Conservation (phyloP, 2,329 filamentous ascomycete genomes). For the Xylariaceae sp. region DNA sequence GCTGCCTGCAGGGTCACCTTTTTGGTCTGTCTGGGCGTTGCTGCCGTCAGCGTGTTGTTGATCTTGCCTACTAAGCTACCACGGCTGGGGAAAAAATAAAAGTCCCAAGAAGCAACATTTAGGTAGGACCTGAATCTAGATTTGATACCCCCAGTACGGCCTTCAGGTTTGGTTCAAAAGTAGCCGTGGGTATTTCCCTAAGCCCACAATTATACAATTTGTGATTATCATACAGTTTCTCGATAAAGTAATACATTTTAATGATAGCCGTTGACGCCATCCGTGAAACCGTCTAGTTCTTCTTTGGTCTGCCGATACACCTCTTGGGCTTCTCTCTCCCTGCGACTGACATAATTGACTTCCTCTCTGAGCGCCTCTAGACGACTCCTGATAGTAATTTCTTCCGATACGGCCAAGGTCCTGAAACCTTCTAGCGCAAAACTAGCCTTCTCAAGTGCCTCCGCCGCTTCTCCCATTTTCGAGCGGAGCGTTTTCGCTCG, state of each 20-base stretch:
- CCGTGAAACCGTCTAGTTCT: slow-evolving; percentile 70
- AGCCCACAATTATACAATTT: slow-evolving; percentile 26
- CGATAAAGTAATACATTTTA: slow-evolving; percentile 8
- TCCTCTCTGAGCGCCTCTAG: slow-evolving; percentile 81
- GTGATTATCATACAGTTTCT: slow-evolving; percentile 21
- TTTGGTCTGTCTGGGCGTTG: slow-evolving; percentile 50
- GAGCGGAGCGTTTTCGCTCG: slow-evolving; percentile 79
- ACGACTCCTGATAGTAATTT: slow-evolving; percentile 73
- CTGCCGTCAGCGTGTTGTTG: slow-evolving; percentile 54
- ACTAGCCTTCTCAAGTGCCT: slow-evolving; percentile 74
- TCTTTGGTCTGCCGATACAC: slow-evolving; percentile 77
- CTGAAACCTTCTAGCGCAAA: slow-evolving; percentile 76
- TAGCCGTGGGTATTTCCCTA: slow-evolving; percentile 11
- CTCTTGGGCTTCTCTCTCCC: slow-evolving; percentile 92
- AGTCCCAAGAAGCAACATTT: background rate
- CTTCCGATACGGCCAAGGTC: slow-evolving; percentile 78
- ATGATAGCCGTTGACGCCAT: slow-evolving; percentile 43
- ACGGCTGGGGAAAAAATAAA: slow-evolving; percentile 47
- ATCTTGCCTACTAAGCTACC: slow-evolving; percentile 61
- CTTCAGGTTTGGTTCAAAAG: background rate
- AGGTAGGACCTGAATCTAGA: background rate
- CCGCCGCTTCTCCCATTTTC: slow-evolving; percentile 78
- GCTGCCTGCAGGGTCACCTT: slow-evolving; percentile 57
- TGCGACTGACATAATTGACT: slow-evolving; percentile 76
- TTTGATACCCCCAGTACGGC: background rate